Evolutionary conservation across 805 yeast genomes (phyloP), one percentile per base, ranked within the genome.

Genomic region (Saturnispora saitoi): DNA sequence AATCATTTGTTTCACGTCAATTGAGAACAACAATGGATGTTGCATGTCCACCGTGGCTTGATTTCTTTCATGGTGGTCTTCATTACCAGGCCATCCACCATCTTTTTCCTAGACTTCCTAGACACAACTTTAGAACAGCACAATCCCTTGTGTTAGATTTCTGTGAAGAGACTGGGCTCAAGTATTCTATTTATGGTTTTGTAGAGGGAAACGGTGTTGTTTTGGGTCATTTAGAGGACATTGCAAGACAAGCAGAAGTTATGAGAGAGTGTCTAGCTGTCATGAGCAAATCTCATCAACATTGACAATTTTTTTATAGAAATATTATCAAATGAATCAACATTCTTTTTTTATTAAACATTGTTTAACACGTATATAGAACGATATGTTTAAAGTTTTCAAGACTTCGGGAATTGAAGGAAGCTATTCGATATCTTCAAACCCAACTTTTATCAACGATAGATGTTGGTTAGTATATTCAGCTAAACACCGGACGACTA

Each of bases 1-100:
- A 88, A 63, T 74, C 88, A 7, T 88, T 88, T 59, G 77, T 82
- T 0, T 81, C 84, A 51, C 75, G 93, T 54, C 96, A 88, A 66
- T 61, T 88, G 3, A 73, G 96, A 57, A 89, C 96, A 1, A 88
- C 96, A 3, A 89, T 88, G 96, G 96, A 88, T 62, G 95, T 88
- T 31, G 91, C 84, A 57, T 88, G 96, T 68, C 96, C 96, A 2
- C 82, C 77, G 53, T 88, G 96, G 96, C 72, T 88, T 43, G 96
- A 88, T 63, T 89, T 79, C 58, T 72, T 88, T 59, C 96, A 88
- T 60, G 96, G 96, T 8, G 96, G 96, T 0, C 73, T 88, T 48
- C 96, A 88, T 64, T 88, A 86, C 69, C 96, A 88, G 62, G 93
- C 90, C 0, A 78, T 88, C 45, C 96, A 88, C 63, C 96, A 88